Evolutionary conservation across 257 asterid genomes (phyloP).

Genomic region (Nicotiana attenuata): DNA sequence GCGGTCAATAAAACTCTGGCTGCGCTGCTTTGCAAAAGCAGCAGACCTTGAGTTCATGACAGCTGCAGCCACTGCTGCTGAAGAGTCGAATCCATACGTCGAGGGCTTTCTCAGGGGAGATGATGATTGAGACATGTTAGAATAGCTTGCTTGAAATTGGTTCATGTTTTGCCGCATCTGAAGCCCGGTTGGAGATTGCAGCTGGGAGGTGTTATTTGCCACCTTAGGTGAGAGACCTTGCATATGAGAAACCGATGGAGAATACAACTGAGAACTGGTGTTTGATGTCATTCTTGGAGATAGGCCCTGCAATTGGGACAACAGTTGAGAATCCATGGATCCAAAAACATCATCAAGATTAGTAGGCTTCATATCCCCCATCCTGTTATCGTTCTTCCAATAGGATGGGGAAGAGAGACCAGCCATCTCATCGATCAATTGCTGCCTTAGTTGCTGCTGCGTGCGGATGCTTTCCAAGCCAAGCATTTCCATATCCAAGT

Average conservation of each 20-base stretch:
- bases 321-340: constrained; percentile 54
- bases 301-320: constrained; percentile 49
- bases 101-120: constrained; percentile 47
- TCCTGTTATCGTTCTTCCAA: constrained; percentile 36
- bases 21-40: constrained; percentile 59
- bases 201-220: constrained; percentile 25
- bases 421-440: constrained; percentile 57
- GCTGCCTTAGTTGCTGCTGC: constrained; percentile 54
- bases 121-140: constrained; percentile 49
- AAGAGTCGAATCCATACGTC: constrained; percentile 58
- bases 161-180: constrained; percentile 54
- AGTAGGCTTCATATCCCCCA: constrained; percentile 54
- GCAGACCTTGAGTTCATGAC: constrained; percentile 86
- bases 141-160: constrained; percentile 68
- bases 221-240: constrained; percentile 50
- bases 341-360: constrained; percentile 73
- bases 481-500: constrained; percentile 41
- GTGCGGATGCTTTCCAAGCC: constrained; percentile 57
- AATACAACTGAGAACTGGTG: constrained; percentile 31
- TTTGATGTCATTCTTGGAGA: constrained; percentile 44
- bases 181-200: constrained; percentile 48
- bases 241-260: constrained; percentile 40
- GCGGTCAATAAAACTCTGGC: constrained; percentile 87
- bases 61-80: constrained; percentile 83
- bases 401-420: constrained; percentile 51